Evolutionary conservation across 257 asterid species (phyloP), one percentile per base, ranked within the genome.

Genomic region (Salvia miltiorrhiza): DNA sequence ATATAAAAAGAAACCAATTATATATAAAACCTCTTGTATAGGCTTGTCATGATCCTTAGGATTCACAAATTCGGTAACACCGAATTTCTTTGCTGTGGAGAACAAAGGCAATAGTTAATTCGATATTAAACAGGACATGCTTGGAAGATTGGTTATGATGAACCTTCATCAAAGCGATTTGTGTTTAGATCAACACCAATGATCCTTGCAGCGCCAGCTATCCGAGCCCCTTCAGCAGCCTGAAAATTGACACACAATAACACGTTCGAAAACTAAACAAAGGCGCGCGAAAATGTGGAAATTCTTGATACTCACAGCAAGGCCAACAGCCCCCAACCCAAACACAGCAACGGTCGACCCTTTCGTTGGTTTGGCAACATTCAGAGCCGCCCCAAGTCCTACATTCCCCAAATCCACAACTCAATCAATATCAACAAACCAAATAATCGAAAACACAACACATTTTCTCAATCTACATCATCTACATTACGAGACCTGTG

Each of bases 151-250:
- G 41, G n/a, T 32, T 43, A 41, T 1, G 45, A 59, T 7, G 17
- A 58, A 83, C 88, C 88, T 73, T 78, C 73, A 3, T 57, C 30
- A 45, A 74, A 74, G 21, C 88, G 81, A 26, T 19, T 67, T 0
- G 96, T 61, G 59, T 92, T 92, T 62, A 89, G 47, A 78, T 91
- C 97, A 24, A 91, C 43, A 5, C 97, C 96, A 6, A 91, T 89
- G 62, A 91, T 81, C 74, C 96, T 81, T 3, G 97, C 77, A 53
- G 97, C 96, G 64, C 97, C 96, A 14, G 91, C 57, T 6, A 91
- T 28, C 23, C 96, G 82, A 69, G 97, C 97, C 33, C 97, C 96
- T 84, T 91, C 97, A 39, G 97, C 97, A 70, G 96, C 97, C 96
- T 91, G 77, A 43, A 63, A 16, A 71, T 12, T 17, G 41, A 39